phyloP scores from a whole-genome alignment of 2,329 filamentous ascomycete species.

The Stenocarpella maydis region DNA sequence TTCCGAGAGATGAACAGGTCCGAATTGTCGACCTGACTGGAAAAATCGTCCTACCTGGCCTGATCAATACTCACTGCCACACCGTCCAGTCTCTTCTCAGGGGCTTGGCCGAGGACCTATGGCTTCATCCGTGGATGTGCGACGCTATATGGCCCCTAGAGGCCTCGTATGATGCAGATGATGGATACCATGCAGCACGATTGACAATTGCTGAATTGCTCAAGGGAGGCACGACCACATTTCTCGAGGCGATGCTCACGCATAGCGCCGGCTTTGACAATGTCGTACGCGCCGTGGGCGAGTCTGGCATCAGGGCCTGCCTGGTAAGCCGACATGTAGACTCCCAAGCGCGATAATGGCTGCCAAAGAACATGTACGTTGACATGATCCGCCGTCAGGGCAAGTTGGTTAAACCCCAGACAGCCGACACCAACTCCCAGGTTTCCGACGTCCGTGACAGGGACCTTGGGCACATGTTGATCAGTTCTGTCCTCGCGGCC shows the following conservation, averaged over 20 bases:
- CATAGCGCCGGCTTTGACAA: slow-evolving; percentile 41
- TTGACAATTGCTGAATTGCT: slow-evolving; percentile 61
- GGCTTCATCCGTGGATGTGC: slow-evolving; percentile 59
- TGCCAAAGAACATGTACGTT: slow-evolving; percentile 13
- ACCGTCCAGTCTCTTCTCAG: slow-evolving; percentile 57
- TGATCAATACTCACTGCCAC: slow-evolving; percentile 60
- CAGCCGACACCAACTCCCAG: slow-evolving; percentile 44
- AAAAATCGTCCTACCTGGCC: slow-evolving; percentile 56
- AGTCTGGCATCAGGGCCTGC: slow-evolving; percentile 39
- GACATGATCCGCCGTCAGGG: slow-evolving; percentile 30
- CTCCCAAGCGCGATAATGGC: not conserved
- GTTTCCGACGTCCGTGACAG: slow-evolving; percentile 48
- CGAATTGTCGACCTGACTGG: slow-evolving; percentile 46
- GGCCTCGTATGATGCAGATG: slow-evolving; percentile 44
- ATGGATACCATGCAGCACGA: slow-evolving; percentile 57
- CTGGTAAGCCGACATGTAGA: slow-evolving; percentile 34
- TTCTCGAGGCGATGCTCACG: slow-evolving; percentile 59
- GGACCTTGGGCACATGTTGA: slow-evolving; percentile 47
- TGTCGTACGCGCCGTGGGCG: slow-evolving; percentile 37
- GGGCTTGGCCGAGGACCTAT: slow-evolving; percentile 57
- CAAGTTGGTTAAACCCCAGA: slow-evolving; percentile 48
- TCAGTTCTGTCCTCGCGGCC: slow-evolving; percentile 44
- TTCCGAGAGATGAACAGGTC: slow-evolving; percentile 12
- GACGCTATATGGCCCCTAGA: slow-evolving; percentile 55
- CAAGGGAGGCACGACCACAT: slow-evolving; percentile 58